phyloP scores from a whole-genome alignment of 2,329 filamentous ascomycete genomes.

The Fusarium secorum region DNA sequence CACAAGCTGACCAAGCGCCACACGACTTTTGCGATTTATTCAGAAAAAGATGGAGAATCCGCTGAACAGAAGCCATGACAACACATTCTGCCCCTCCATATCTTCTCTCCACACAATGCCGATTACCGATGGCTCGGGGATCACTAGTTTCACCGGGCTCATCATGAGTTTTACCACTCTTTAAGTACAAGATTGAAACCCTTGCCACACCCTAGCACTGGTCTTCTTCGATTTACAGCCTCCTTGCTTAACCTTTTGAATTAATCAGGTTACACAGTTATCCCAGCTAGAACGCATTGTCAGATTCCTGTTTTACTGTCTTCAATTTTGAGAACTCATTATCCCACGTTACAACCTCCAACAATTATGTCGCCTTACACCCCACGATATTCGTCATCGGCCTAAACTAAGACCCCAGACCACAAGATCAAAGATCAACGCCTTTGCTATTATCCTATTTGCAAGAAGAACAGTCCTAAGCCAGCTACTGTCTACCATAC shows the following conservation, averaged over 20 bases:
- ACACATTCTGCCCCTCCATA: conserved; percentile 20
- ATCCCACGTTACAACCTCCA: not conserved
- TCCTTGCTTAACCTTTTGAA: not conserved
- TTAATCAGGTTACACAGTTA: not conserved
- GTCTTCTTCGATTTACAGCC: not conserved
- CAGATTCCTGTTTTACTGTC: not conserved
- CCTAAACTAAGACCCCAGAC: conserved; percentile 18
- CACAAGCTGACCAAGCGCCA: conserved; percentile 20
- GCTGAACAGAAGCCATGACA: conserved; percentile 11
- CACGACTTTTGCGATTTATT: conserved; percentile 23
- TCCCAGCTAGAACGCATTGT: not conserved
- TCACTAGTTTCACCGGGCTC: not conserved
- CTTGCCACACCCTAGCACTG: not conserved
- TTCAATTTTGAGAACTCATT: not conserved
- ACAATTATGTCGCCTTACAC: conserved; percentile 37
- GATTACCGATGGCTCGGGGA: conserved; percentile 26
- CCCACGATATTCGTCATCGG: conserved; percentile 42
- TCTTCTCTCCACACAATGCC: conserved; percentile 5
- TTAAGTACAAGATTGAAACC: not conserved
- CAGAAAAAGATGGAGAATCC: conserved; percentile 23
- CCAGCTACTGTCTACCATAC: not conserved
- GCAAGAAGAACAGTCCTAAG: conserved; percentile 12
- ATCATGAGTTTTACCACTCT: not conserved
- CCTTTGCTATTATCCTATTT: conserved; percentile 20
- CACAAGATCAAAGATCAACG: conserved; percentile 20